Percentiles rank a stretch among this genome's conserved stretches.
These are phyloP conservation scores for Hyaloscypha bicolor DNA, from an alignment of 495 filamentous ascomycete genomes.

Conservation along the genomic window DNA sequence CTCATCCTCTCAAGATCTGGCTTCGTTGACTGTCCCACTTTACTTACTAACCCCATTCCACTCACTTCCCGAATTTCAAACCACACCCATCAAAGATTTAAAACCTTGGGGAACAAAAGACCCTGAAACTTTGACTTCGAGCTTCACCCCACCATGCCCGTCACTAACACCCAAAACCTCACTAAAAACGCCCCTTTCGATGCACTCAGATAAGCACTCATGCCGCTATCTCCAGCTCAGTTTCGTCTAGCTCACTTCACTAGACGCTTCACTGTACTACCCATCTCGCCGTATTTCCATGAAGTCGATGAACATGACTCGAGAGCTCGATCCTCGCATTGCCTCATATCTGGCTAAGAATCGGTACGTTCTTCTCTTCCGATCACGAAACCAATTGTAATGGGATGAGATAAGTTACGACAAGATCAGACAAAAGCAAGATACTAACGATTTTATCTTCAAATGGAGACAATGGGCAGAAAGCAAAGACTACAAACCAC, in stretches of 20 bases:
- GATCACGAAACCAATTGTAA: background rate
- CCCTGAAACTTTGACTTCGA: background rate
- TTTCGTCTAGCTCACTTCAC: background rate
- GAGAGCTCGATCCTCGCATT: conserved; percentile 14
- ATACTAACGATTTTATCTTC: background rate
- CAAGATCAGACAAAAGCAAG: too few species aligned
- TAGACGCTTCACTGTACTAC: background rate
- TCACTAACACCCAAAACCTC: background rate
- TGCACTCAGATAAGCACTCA: conserved; percentile 9
- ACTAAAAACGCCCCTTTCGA: background rate
- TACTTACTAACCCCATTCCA: background rate
- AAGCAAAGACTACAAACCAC: conserved; percentile 16
- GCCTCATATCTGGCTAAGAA: conserved; percentile 16
- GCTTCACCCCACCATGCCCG: background rate
- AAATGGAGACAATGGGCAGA: conserved; percentile 24
- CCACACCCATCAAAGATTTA: background rate
- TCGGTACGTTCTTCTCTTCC: conserved; percentile 1
- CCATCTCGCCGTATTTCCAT: background rate
- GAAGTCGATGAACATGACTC: background rate
- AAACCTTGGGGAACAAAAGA: background rate
- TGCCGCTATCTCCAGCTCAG: conserved; percentile 5
- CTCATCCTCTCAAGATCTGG: background rate
- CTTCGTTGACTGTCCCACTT: background rate
- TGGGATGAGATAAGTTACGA: background rate
- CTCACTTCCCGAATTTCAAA: too few species aligned